Conservation (phyloP, 2,329 filamentous ascomycete genomes). For the Pyrenophora tritici-repentis region DNA sequence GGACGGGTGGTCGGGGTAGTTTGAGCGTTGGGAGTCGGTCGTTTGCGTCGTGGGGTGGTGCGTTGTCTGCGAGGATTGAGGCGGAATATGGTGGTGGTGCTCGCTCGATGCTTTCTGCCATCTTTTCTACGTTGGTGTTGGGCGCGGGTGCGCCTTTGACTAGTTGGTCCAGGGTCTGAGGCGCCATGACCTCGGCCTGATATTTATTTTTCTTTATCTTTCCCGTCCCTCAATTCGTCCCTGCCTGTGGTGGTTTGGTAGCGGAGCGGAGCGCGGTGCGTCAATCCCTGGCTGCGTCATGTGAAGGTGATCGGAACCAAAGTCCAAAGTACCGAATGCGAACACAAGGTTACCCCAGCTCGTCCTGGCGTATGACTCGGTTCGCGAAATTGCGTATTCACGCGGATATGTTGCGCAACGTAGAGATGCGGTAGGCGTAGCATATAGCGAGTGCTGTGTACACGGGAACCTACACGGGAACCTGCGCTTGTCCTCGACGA, state of each 20-base stretch:
- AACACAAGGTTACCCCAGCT: not conserved
- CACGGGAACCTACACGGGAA: not conserved
- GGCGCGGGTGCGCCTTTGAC: constrained; percentile 85
- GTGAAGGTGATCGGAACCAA: constrained; percentile 2
- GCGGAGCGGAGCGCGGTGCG: not conserved
- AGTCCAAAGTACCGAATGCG: not conserved
- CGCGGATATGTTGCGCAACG: not conserved
- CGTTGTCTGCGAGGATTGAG: constrained; percentile 18
- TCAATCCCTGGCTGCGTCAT: constrained; percentile 6
- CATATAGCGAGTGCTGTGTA: constrained; percentile 6
- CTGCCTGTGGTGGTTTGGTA: not conserved
- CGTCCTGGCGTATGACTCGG: not conserved
- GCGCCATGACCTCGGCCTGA: constrained; percentile 15
- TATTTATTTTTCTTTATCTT: not conserved
- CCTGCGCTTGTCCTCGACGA: constrained; percentile 1
- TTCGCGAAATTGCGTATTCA: not conserved
- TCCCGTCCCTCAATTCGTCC: not conserved
- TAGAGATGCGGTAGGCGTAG: not conserved
- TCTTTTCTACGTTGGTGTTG: constrained; percentile 49
- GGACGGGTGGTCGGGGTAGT: constrained; percentile 46
- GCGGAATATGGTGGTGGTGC: constrained; percentile 21
- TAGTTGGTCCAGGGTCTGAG: constrained; percentile 72
- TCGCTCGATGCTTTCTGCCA: constrained; percentile 12
- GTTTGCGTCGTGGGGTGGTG: constrained; percentile 40
- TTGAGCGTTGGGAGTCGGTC: constrained; percentile 49